Evolutionary conservation across 2,329 filamentous ascomycete genomes (phyloP).

Genomic region (Xylaria sp.): DNA sequence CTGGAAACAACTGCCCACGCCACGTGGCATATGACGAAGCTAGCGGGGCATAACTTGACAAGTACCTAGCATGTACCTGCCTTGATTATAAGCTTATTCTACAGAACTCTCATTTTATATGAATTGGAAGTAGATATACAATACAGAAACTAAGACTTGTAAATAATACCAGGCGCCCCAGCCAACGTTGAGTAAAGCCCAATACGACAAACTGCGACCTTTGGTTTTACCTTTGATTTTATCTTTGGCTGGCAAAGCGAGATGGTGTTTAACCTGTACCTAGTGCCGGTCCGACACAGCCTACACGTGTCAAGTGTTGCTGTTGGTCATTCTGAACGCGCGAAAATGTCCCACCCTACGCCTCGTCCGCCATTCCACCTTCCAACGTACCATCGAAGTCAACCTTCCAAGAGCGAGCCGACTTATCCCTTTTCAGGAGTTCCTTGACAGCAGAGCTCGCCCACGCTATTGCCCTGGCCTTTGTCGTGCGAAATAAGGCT

Average conservation of each 20-base stretch:
- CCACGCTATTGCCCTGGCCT: conserved; percentile 8
- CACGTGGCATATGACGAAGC: conserved; percentile 9
- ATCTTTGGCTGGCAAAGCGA: neutral
- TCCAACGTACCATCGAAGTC: conserved; percentile 17
- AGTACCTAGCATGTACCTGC: no score
- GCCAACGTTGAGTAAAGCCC: neutral
- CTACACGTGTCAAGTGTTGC: conserved; percentile 23
- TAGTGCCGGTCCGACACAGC: conserved; percentile 1
- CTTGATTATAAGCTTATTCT: no score
- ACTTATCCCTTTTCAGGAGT: no score
- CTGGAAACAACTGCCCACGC: neutral
- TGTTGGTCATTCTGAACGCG: conserved; percentile 28
- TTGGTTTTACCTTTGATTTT: neutral
- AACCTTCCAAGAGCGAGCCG: conserved; percentile 10
- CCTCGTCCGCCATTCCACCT: conserved; percentile 23
- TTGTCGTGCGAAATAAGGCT: conserved; percentile 15
- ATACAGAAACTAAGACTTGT: no score
- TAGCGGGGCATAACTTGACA: no score
- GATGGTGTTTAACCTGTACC: neutral
- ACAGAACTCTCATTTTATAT: no score
- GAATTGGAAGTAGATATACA: no score
- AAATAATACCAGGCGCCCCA: neutral
- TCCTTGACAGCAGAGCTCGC: conserved; percentile 28
- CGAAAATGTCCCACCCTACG: conserved; percentile 13
- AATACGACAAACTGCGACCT: neutral